A percentile compares a stretch with the other conserved stretches of the same genome.
Evolutionary conservation across 768 basidiomycete genomes (phyloP).

Genomic region (Cubamyces sp.): DNA sequence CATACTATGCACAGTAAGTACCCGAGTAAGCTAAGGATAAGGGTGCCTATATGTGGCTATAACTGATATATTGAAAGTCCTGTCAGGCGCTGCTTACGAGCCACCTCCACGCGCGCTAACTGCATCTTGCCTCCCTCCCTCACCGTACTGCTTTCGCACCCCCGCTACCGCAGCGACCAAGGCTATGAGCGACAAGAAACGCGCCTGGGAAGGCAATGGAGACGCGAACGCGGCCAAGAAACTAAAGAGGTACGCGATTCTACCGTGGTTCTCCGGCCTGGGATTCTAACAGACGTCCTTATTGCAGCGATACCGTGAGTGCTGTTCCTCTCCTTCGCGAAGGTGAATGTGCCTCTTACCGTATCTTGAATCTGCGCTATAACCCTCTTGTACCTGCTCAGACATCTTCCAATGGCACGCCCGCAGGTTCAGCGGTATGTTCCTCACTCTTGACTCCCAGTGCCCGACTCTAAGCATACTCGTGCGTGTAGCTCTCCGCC

Average conservation of each 20-base stretch:
- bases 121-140: slow-evolving; percentile 9
- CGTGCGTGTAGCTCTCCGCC: slow-evolving; percentile 43
- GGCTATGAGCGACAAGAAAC: slow-evolving; percentile 70
- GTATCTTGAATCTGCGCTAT: slow-evolving; percentile 66
- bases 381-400: slow-evolving; percentile 58
- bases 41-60: too few species aligned
- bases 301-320: slow-evolving; percentile 75
- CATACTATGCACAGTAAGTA: not conserved
- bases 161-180: not conserved
- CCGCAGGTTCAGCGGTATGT: slow-evolving; percentile 45
- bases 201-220: slow-evolving; percentile 58
- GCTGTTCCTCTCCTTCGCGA: slow-evolving; percentile 42
- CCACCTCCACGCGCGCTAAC: not conserved
- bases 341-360: slow-evolving; percentile 73
- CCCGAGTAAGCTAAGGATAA: too few species aligned
- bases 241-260: slow-evolving; percentile 60
- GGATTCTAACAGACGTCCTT: slow-evolving; percentile 20
- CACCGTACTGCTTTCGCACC: not conserved
- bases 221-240: slow-evolving; percentile 58
- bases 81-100: not conserved
- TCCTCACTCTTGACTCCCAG: not conserved
- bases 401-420: slow-evolving; percentile 53
- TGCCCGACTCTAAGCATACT: slow-evolving; percentile 5
- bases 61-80: too few species aligned
- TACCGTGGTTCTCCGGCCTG: slow-evolving; percentile 18